A percentile compares a stretch with the other conserved stretches of the same genome.
phyloP scores from a whole-genome alignment of 371 early-diverging fungal genomes.

The Mucor plumbeus region DNA sequence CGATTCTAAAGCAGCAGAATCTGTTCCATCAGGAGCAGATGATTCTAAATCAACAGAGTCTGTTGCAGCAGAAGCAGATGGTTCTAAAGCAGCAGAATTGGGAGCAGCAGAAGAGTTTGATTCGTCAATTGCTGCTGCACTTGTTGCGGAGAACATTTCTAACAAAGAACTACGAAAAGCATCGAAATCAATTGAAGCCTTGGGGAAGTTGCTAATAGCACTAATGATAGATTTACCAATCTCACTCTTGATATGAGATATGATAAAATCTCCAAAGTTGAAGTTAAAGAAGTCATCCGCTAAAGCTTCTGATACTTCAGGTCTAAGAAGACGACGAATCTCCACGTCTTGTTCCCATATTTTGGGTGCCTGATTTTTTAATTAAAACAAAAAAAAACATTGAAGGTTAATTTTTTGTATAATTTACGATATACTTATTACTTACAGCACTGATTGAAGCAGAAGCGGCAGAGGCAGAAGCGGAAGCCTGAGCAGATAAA shows the following conservation, averaged over 20 bases:
- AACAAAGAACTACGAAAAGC: not conserved
- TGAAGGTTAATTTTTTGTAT: not conserved
- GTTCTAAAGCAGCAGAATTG: too few relatives aligned
- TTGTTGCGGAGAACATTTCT: not conserved
- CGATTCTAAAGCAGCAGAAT: too few relatives aligned
- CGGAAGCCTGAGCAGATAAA: not conserved
- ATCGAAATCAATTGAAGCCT: not conserved
- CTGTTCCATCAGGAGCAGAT: too few relatives aligned
- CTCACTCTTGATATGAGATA: not conserved
- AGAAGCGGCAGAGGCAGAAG: conserved; percentile 7
- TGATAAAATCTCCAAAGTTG: not conserved
- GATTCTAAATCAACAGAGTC: too few relatives aligned
- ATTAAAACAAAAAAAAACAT: not conserved
- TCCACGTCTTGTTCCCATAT: not conserved
- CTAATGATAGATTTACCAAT: not conserved
- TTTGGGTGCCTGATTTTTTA: not conserved
- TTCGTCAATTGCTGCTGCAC: not conserved
- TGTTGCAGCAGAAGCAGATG: too few relatives aligned
- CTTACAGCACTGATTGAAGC: conserved; percentile 3
- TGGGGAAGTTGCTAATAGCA: not conserved
- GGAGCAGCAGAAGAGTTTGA: not conserved
- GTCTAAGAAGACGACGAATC: not conserved
- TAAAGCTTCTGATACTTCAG: not conserved
- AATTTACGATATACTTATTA: not conserved
- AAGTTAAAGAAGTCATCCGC: not conserved